Evolutionary conservation across 1,139 yeast species (phyloP), one percentile per base, ranked within the genome.

Genomic region (Suhomyces guaymorum): DNA sequence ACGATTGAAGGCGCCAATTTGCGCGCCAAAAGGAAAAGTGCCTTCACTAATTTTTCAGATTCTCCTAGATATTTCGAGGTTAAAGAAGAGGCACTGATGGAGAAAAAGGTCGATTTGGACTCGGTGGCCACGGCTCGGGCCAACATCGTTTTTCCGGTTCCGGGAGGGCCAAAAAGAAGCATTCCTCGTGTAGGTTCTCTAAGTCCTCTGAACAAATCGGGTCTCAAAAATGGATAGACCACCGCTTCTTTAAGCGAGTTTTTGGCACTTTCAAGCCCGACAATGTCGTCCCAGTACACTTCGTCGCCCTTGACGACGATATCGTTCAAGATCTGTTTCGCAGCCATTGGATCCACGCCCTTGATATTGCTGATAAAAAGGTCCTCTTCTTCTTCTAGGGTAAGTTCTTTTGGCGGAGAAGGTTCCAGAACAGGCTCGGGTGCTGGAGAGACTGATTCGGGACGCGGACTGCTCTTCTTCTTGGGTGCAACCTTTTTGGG

Each of bases 81-180:
- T 46, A 92, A 71, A 7, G 96, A 85, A 1, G 97, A 87, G 2
- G 97, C 94, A 47, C 94, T 83, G 23, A 92, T 90, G 25, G 95
- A 81, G 58, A 92, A 92, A 58, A 92, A 92, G 0, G 97, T 92
- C 1, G 96, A 88, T 44, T 85, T 84, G 10, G 96, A 87, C 61
- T 92, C 97, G 0, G 97, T 90, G 0, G 98, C 98, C 7, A 92
- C 97, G 0, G 98, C 97, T 46, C 97, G 70, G 0, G 97, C 97
- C 49, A 92, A 71, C 97, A 92, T 92, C 0, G 98, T 92, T 51
- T 92, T 92, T 44, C 98, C 98, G 0, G 98, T 92, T 13, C 98
- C 98, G 0, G 98, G 98, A 1, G 98, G 98, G 0, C 98, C 98
- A 66, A 92, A 92, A 21, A 92, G 64, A 17, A 92, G 66, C 96